Evolutionary conservation across 2,329 filamentous ascomycete species (phyloP).

Genomic region (Phaeophleospora eucalypticola): DNA sequence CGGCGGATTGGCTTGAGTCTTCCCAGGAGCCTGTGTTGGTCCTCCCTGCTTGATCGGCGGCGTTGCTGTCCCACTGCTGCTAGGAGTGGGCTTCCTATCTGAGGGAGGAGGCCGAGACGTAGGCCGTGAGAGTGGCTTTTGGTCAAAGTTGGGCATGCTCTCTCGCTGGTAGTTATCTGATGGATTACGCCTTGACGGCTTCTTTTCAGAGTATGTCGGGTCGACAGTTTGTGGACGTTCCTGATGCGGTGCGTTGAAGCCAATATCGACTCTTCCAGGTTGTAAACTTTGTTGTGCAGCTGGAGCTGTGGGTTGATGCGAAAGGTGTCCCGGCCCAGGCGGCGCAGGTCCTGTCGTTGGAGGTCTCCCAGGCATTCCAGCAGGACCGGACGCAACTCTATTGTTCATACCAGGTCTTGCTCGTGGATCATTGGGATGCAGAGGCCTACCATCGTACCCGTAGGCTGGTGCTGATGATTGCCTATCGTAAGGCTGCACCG

Average conservation of each 20-base stretch:
- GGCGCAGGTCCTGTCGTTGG: constrained; percentile 6
- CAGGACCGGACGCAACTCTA: constrained; percentile 33
- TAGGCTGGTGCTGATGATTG: constrained; percentile 14
- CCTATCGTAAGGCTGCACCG: constrained; percentile 17
- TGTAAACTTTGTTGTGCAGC: too few relatives aligned
- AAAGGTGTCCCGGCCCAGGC: constrained; percentile 16
- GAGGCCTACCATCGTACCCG: constrained; percentile 10
- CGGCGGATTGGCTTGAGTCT: constrained; percentile 30
- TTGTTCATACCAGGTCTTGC: constrained; percentile 19
- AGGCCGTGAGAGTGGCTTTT: constrained; percentile 13
- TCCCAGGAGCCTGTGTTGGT: constrained; percentile 18
- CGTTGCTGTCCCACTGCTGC: constrained; percentile 12
- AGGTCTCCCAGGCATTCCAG: constrained; percentile 10
- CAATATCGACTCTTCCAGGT: constrained; percentile 34
- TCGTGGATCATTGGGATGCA: constrained; percentile 19
- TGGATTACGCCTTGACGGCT: constrained; percentile 3
- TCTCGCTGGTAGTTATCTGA: constrained; percentile 6
- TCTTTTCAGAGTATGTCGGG: constrained; percentile 14
- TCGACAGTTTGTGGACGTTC: constrained; percentile 30
- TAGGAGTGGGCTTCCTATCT: constrained; percentile 6
- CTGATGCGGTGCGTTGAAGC: constrained; percentile 43
- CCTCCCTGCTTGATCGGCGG: constrained; percentile 15
- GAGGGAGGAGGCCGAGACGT: constrained; percentile 10
- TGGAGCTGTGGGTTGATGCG: constrained; percentile 20
- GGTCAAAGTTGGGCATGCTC: constrained; percentile 21